Evolutionary conservation across 805 yeast species (phyloP).

Genomic region (Candida nitratophila): DNA sequence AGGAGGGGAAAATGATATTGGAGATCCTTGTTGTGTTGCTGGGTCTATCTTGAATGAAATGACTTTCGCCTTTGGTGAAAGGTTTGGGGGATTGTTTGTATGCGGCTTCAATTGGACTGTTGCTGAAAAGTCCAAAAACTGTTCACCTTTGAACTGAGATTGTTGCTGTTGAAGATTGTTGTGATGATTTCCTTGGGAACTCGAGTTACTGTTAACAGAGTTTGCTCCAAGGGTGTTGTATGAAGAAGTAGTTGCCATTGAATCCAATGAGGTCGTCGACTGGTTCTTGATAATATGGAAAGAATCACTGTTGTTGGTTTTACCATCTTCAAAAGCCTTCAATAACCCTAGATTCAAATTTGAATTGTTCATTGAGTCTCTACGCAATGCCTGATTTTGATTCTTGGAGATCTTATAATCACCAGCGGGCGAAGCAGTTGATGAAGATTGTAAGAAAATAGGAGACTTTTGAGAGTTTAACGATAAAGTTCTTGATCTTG

Average conservation of each 20-base stretch:
- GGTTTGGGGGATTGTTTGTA: not conserved
- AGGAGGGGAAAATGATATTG: not conserved
- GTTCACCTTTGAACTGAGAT: not conserved
- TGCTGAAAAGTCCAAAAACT: not conserved
- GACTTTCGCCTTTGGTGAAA: not conserved
- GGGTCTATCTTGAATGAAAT: not conserved
- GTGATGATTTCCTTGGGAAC: not conserved
- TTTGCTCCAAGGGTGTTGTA: not conserved
- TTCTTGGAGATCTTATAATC: not conserved
- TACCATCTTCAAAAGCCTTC: not conserved
- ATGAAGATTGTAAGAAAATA: not conserved
- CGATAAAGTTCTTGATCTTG: slow-evolving; percentile 1
- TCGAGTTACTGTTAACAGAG: not conserved
- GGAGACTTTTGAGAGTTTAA: not conserved
- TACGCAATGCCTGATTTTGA: not conserved
- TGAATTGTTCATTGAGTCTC: not conserved
- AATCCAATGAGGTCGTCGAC: not conserved
- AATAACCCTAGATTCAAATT: not conserved
- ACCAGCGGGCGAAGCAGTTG: not conserved
- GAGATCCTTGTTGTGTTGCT: not conserved
- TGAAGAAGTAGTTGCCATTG: not conserved
- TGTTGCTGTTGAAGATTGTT: not conserved
- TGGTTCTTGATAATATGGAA: not conserved
- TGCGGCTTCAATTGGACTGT: not conserved
- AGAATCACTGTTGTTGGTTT: not conserved